Evolutionary conservation across 768 basidiomycete species (phyloP), one percentile per base, ranked within the genome.

Genomic region (Punctularia strigosozonata): DNA sequence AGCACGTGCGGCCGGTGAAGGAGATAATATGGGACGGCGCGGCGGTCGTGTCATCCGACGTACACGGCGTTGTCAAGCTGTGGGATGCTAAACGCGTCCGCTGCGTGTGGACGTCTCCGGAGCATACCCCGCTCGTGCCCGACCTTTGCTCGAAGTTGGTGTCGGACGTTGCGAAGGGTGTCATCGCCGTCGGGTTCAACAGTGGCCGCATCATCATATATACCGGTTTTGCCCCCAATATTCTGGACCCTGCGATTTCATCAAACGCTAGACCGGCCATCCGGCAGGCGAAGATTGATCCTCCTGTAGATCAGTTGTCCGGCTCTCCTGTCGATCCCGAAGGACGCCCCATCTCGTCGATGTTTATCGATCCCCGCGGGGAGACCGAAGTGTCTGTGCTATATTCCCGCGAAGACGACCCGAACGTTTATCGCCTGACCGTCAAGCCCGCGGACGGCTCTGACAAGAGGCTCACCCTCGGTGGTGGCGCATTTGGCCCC

Each of bases 61-160:
- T 60, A 1, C 83, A 88, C 46, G 83, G 83, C 0, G 57, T 61
- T 18, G 66, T 84, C 46, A 89, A 87, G 52, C 44, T 90, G 3
- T 89, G 87, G 87, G 70, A 80, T 41, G 58, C 68, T 13, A 71
- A 66, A 46, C 59, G 58, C 3, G 54, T 74, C 12, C 47, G 44
- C n/a, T 78, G 77, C 42, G 37, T 79, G 17, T 88, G 83, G 84
- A 69, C 74, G 1, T 82, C 77, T 15, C 57, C 48, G 18, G 60
- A 61, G 14, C 40, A 44, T 2, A 45, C 50, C 23, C 53, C 54
- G 8, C 52, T 65, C 12, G 47, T 68, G 2, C 57, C 63, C 2
- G 77, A 80, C 45, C 55, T 73, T 2, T 73, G 67, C 46, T 45
- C 72, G 30, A 70, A 66, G 44, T 63, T 83, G 2, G 64, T 63